Conservation (phyloP, 116 monocot genomes). For the Dioscorea cayenensis region DNA sequence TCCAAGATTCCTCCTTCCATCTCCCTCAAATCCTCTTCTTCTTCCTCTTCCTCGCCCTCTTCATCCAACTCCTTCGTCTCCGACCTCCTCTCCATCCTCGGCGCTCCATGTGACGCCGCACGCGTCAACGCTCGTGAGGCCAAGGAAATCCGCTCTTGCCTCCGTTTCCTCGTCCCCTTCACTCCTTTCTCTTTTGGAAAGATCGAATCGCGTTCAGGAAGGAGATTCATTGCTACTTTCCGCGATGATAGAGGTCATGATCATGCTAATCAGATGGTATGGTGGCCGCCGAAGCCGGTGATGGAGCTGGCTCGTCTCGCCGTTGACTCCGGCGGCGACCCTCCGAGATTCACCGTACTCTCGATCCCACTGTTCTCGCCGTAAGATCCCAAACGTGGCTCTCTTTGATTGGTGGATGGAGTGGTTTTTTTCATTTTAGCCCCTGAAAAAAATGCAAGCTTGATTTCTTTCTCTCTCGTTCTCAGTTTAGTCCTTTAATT, state of each 20-base stretch:
- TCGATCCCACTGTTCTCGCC: slow-evolving; percentile 64
- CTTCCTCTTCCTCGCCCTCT: slow-evolving; percentile 10
- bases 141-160: slow-evolving; percentile 47
- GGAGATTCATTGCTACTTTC: background rate
- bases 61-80: slow-evolving; percentile 29
- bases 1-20: slow-evolving; percentile 6
- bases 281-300: slow-evolving; percentile 81
- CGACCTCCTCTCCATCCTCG: slow-evolving; percentile 74
- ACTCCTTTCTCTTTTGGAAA: slow-evolving; percentile 2
- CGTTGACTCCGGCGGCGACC: slow-evolving; percentile 70
- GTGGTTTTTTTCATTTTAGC: no score
- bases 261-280: slow-evolving; percentile 37
- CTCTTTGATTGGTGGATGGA: background rate
- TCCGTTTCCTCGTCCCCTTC: slow-evolving; percentile 71
- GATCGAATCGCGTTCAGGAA: slow-evolving; percentile 2
- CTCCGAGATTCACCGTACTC: slow-evolving; percentile 46
- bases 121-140: slow-evolving; percentile 29
- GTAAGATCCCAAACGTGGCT: slow-evolving; percentile 24
- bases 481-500: no score
- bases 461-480: no score
- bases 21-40: slow-evolving; percentile 6
- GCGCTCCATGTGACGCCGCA: slow-evolving; percentile 22
- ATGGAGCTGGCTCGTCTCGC: slow-evolving; percentile 83
- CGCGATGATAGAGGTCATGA: slow-evolving; percentile 7
- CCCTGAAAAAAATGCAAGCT: no score